A percentile compares a stretch with the other conserved stretches of the same genome.
phyloP scores from a whole-genome alignment of 225 moss, liverwort and hornwort species.

The Climacium dendroides region DNA sequence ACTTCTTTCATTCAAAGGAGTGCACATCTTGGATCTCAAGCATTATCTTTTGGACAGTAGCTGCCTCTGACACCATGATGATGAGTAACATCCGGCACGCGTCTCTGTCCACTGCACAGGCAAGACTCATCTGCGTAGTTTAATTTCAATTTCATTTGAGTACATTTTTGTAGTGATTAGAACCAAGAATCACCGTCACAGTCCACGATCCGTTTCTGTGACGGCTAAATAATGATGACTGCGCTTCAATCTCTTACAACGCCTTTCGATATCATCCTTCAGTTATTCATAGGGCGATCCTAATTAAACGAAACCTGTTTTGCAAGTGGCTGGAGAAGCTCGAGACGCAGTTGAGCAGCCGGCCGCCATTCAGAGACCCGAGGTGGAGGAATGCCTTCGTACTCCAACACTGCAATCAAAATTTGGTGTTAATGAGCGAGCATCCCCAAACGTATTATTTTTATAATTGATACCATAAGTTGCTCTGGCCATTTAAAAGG shows the following conservation, averaged over 20 bases:
- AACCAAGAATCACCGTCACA: background rate
- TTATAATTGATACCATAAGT: background rate
- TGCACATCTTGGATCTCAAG: background rate
- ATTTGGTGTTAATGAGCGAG: background rate
- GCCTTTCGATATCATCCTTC: background rate
- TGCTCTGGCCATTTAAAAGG: background rate
- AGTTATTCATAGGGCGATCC: background rate
- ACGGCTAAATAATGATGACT: background rate
- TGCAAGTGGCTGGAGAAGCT: constrained; percentile 46
- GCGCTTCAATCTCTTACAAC: background rate
- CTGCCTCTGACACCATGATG: background rate
- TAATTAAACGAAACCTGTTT: constrained; percentile 17
- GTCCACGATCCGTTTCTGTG: background rate
- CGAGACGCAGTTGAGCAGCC: constrained; percentile 45
- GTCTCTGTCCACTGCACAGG: background rate
- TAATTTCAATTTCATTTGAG: background rate
- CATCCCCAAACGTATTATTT: background rate
- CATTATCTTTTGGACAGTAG: background rate
- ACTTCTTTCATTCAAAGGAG: background rate
- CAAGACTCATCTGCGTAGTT: background rate
- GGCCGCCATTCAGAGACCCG: constrained; percentile 34
- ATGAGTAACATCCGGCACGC: background rate
- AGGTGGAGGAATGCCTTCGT: constrained; percentile 80
- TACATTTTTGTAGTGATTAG: background rate
- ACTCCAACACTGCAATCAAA: constrained; percentile 64